Conservation (phyloP, 495 filamentous ascomycete species). For the Chaetomium fimeti region DNA sequence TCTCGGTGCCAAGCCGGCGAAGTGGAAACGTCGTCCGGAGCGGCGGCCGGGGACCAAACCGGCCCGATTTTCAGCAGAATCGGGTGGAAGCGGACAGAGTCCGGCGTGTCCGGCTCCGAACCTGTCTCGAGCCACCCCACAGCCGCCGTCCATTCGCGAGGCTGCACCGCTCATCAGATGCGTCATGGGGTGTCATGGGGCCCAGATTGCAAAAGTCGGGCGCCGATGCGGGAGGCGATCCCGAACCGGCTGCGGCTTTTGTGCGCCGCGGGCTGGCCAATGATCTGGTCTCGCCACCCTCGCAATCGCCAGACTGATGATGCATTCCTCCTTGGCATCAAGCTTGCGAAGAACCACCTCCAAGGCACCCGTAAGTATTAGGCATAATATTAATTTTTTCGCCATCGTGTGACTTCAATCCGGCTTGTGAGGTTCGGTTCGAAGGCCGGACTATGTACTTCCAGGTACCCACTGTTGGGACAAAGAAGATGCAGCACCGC, state of each 20-base stretch:
- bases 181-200: neutral
- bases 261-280: slow-evolving; percentile 15
- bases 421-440: too few species aligned
- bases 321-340: slow-evolving; percentile 3
- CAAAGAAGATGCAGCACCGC: neutral
- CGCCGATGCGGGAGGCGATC: neutral
- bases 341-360: neutral
- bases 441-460: too few species aligned
- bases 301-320: neutral
- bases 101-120: neutral
- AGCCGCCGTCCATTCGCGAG: too few species aligned
- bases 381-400: neutral
- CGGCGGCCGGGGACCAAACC: neutral
- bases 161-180: neutral
- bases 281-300: slow-evolving; percentile 9
- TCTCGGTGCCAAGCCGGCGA: neutral
- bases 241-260: slow-evolving; percentile 22
- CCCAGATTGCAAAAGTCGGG: too few species aligned
- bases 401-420: too few species aligned
- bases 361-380: neutral
- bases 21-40: neutral
- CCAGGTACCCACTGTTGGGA: neutral
- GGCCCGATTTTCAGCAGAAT: neutral
- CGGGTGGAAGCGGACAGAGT: neutral
- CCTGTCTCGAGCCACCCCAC: neutral